Percentiles rank a stretch among this genome's conserved stretches.
Evolutionary conservation across 345 rosid genomes (phyloP).

Genomic region (Firmiana major): DNA sequence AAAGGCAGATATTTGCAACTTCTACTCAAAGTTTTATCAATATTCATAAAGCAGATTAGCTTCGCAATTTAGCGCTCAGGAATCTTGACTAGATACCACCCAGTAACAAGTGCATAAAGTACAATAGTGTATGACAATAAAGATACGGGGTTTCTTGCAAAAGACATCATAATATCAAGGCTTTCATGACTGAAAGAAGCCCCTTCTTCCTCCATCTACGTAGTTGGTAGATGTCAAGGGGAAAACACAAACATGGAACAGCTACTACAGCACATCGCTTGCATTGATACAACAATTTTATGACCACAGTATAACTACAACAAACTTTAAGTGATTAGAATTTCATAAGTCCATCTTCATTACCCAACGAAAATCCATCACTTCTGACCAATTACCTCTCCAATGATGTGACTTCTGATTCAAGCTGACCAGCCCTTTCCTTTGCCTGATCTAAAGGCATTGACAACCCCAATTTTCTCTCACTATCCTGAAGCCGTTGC

Average conservation of each 20-base stretch:
- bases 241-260: background rate
- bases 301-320: background rate
- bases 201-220: background rate
- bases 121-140: background rate
- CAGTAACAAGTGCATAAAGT: background rate
- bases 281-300: background rate
- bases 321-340: background rate
- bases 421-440: constrained; percentile 73
- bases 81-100: background rate
- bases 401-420: constrained; percentile 72
- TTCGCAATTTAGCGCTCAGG: background rate
- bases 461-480: constrained; percentile 74
- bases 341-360: background rate
- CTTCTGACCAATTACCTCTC: constrained; percentile 55
- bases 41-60: background rate
- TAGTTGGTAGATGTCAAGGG: too few species aligned
- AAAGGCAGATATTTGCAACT: background rate
- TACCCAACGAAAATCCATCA: background rate
- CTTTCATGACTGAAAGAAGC: background rate
- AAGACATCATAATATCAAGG: background rate
- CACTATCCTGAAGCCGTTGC: constrained; percentile 81
- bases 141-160: background rate
- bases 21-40: background rate
- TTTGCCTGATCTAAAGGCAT: constrained; percentile 79
- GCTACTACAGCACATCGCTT: background rate